Base-by-base conservation (phyloP, 768 basidiomycete species). In the Phylloporus sp. region DNA sequence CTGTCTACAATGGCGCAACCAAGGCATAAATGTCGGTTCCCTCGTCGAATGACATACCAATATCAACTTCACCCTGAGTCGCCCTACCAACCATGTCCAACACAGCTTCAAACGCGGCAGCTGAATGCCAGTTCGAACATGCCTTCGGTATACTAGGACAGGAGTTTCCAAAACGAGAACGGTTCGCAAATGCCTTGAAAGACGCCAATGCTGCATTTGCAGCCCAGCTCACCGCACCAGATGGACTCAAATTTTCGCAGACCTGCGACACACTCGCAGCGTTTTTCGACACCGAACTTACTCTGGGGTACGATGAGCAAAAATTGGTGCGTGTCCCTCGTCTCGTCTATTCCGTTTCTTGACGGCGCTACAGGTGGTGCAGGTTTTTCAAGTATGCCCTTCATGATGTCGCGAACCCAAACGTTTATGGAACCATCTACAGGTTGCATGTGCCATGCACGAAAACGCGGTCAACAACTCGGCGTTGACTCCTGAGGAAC, bases 361-460 rank as follows among this genome's bases (percentile, higher is more conserved):
- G 18, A 62, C 9, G 17, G 10, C 21, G 17, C 21, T 18, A 17
- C 28, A 61, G 60, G 13, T 59, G 10, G 8, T 62, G 11, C 37
- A 58, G 13, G 42, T 37, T 9, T 47, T 64, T 23, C 56, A 64
- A 43, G 61, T 58, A 45, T 18, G 52, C 32, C 23, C n/a, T n/a
- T n/a, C 4, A 6, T 38, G 9, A 13, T 15, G 17, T n/a, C 18
- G 15, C 17, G 7, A 33, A 23, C 28, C 15, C 9, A 9, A 10
- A 36, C 7, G 29, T 38, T 56, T 18, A 53, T 33, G 11, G 42
- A 10, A 14, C 17, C 32, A 17, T 18, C 6, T 35, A 28, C 41
- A 61, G 59, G 21, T 60, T 29, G 59, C 60, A 3, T 49, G 46
- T 29, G 57, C 57, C 5, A 46, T 61, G 60, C 60, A 60, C 8